These are phyloP conservation scores for Leccinum fibrillosum DNA, from an alignment of 768 basidiomycete species.

Conservation along the genomic window DNA sequence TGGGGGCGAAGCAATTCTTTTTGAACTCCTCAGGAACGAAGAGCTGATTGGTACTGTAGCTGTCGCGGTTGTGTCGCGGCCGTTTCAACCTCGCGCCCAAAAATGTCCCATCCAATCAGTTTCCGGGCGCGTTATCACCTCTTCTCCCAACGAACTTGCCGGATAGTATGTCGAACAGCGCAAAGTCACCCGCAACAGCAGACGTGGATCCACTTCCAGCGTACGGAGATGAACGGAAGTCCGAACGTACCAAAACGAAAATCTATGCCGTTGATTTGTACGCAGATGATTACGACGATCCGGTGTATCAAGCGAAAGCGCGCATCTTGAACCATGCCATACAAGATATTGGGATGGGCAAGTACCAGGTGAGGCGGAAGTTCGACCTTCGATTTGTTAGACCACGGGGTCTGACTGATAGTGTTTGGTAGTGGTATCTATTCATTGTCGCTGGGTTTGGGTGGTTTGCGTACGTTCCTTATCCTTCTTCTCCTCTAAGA, in stretches of 20 bases:
- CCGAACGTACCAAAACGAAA: neutral
- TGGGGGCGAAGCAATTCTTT: too few relatives aligned
- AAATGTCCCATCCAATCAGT: neutral
- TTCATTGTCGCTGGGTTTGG: constrained; percentile 40
- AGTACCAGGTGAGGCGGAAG: constrained; percentile 41
- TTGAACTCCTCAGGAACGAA: too few relatives aligned
- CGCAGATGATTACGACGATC: constrained; percentile 38
- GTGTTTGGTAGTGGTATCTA: constrained; percentile 33
- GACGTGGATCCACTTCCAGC: neutral
- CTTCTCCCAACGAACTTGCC: neutral
- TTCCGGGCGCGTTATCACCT: neutral
- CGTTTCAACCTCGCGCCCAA: neutral
- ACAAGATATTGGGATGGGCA: constrained; percentile 56
- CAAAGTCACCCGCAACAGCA: too few relatives aligned
- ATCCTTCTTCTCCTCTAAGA: too few relatives aligned
- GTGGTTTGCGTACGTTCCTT: constrained; percentile 37
- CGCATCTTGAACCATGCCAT: constrained; percentile 43
- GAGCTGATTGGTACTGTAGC: neutral
- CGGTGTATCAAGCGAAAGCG: constrained; percentile 49
- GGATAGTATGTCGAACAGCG: constrained; percentile 2
- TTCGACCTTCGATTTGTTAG: neutral
- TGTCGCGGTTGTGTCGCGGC: too few relatives aligned
- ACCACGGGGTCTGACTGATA: neutral
- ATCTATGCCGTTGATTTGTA: constrained; percentile 26
- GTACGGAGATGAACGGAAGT: neutral